These are phyloP conservation scores for Plenodomus biglobosus DNA, from an alignment of 2,329 filamentous ascomycete species.

Conservation along the genomic window DNA sequence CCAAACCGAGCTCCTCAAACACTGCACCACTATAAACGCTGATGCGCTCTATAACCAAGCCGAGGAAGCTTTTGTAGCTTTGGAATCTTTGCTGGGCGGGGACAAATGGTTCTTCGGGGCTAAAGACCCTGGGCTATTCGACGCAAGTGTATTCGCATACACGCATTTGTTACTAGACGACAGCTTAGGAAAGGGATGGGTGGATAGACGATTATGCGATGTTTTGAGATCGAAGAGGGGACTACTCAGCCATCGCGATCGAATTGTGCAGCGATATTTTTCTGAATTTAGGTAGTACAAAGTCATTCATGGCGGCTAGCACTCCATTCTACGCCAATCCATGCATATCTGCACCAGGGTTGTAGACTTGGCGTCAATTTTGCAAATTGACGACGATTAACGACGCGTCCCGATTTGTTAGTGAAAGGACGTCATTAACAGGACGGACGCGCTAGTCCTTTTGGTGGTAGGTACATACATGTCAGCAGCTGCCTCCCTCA, in stretches of 20 bases:
- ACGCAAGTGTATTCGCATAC: conserved; percentile 88
- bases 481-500: too few species aligned
- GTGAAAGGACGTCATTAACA: too few species aligned
- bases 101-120: conserved; percentile 64
- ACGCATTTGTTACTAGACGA: conserved; percentile 76
- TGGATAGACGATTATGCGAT: conserved; percentile 60
- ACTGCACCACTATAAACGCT: conserved; percentile 58
- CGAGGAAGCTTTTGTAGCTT: conserved; percentile 62
- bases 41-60: conserved; percentile 62
- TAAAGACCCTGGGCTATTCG: conserved; percentile 69
- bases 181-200: conserved; percentile 59
- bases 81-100: conserved; percentile 61
- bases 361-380: too few species aligned
- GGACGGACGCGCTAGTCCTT: too few species aligned
- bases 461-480: too few species aligned
- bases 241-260: conserved; percentile 65
- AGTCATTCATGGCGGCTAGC: too few species aligned
- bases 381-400: too few species aligned
- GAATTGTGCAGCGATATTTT: conserved; percentile 58
- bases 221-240: conserved; percentile 60
- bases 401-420: too few species aligned
- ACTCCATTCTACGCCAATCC: too few species aligned
- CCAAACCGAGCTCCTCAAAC: conserved; percentile 69
- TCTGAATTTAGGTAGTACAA: background rate
- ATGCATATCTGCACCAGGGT: too few species aligned